Percentiles rank a stretch among this genome's conserved stretches.
Conservation (phyloP, 1,284 basidiomycete genomes). For the Heliocybe sulcata region DNA sequence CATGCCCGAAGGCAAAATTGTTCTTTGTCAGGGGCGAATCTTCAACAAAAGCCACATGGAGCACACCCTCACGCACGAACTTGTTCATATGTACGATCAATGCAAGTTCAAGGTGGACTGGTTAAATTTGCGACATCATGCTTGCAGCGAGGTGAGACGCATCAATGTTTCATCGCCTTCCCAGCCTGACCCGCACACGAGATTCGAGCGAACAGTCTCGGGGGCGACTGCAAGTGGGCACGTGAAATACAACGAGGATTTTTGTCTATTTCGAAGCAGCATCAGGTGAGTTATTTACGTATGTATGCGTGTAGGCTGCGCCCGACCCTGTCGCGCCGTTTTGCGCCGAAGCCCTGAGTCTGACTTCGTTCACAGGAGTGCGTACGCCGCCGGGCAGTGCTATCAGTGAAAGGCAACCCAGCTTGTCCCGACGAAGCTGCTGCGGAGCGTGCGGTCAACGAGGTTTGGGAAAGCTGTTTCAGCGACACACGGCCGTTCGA, state of each 20-base stretch:
- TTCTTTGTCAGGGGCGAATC: slow-evolving; percentile 82
- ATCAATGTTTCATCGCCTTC: neutral
- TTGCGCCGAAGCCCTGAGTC: neutral
- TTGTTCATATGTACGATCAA: slow-evolving; percentile 96
- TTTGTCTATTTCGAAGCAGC: slow-evolving; percentile 83
- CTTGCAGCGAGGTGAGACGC: slow-evolving; percentile 82
- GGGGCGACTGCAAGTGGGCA: slow-evolving; percentile 85
- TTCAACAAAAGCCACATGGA: slow-evolving; percentile 85
- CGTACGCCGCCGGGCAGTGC: slow-evolving; percentile 80
- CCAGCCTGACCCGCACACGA: slow-evolving; percentile 21
- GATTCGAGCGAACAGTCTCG: slow-evolving; percentile 93
- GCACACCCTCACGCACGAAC: slow-evolving; percentile 88
- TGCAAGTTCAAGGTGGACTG: slow-evolving; percentile 93
- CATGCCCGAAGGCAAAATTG: slow-evolving; percentile 67
- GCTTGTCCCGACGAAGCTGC: slow-evolving; percentile 70
- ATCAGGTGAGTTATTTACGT: slow-evolving; percentile 56
- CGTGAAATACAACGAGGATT: slow-evolving; percentile 78
- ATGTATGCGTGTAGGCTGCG: neutral
- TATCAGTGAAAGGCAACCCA: slow-evolving; percentile 79
- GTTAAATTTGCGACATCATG: slow-evolving; percentile 87
- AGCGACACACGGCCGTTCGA: slow-evolving; percentile 95
- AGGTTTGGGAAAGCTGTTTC: slow-evolving; percentile 96
- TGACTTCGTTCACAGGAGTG: slow-evolving; percentile 52
- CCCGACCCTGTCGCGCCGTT: neutral
- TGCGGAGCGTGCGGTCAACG: slow-evolving; percentile 87